Percentiles rank a stretch among this genome's conserved stretches.
phyloP scores from a whole-genome alignment of 2,329 filamentous ascomycete species.

The Fusarium marasasianum region DNA sequence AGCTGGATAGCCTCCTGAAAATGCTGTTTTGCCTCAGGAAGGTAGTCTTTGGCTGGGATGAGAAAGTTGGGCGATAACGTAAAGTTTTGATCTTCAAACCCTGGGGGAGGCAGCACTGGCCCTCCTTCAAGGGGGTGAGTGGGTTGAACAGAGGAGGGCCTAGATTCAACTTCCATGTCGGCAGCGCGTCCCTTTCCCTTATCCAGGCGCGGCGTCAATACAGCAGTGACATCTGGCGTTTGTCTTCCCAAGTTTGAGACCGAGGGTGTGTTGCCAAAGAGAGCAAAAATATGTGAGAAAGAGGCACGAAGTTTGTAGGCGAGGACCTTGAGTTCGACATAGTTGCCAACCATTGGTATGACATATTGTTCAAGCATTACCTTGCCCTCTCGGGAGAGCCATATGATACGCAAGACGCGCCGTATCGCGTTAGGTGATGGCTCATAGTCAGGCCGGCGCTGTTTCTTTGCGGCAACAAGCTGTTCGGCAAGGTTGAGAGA shows the following conservation, averaged over 20 bases:
- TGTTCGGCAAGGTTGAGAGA: slow-evolving; percentile 88
- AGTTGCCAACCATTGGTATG: slow-evolving; percentile 82
- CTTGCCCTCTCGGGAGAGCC: slow-evolving; percentile 91
- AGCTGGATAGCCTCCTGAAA: slow-evolving; percentile 82
- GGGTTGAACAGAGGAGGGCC: slow-evolving; percentile 58
- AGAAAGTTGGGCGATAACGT: slow-evolving; percentile 74
- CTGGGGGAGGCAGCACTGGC: slow-evolving; percentile 66
- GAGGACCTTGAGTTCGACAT: slow-evolving; percentile 86
- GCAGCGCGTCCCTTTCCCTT: slow-evolving; percentile 62
- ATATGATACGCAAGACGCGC: slow-evolving; percentile 88
- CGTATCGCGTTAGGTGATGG: slow-evolving; percentile 81
- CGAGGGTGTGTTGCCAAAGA: slow-evolving; percentile 91
- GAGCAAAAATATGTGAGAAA: slow-evolving; percentile 95
- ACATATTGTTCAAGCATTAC: slow-evolving; percentile 89
- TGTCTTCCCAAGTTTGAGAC: slow-evolving; percentile 70
- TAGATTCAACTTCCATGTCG: slow-evolving; percentile 53
- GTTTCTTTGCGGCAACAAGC: slow-evolving; percentile 82
- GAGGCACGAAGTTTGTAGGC: slow-evolving; percentile 92
- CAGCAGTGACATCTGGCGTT: slow-evolving; percentile 56
- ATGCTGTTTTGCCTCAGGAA: slow-evolving; percentile 81
- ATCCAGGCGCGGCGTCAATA: slow-evolving; percentile 48
- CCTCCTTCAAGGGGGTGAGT: slow-evolving; percentile 65
- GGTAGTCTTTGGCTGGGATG: slow-evolving; percentile 80
- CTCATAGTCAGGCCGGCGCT: slow-evolving; percentile 83
- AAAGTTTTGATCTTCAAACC: slow-evolving; percentile 56